A percentile compares a stretch with the other conserved stretches of the same genome.
These are phyloP conservation scores for Peniophora sp. DNA, from an alignment of 1,284 basidiomycete genomes.

Conservation along the genomic window DNA sequence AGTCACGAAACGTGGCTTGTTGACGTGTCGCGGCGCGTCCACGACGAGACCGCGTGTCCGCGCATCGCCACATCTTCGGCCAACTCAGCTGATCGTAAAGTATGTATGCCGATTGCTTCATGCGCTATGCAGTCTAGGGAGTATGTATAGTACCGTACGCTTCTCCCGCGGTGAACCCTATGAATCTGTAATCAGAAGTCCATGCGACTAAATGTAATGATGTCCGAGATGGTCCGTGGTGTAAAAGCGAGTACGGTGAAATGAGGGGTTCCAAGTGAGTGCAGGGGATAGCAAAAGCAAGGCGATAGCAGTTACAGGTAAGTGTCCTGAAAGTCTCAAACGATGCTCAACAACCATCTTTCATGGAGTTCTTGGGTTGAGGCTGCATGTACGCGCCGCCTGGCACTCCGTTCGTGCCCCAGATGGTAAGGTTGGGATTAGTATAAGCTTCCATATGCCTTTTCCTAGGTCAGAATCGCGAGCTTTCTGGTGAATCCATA, in stretches of 20 bases:
- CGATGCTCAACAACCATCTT: constrained; percentile 7
- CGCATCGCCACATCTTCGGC: neutral
- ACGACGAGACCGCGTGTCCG: too few species aligned
- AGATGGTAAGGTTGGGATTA: constrained; percentile 21
- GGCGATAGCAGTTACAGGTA: too few species aligned
- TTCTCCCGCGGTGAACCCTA: too few species aligned
- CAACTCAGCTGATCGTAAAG: constrained; percentile 7
- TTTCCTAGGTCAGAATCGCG: constrained; percentile 5
- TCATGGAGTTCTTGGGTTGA: constrained; percentile 12
- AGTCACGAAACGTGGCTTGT: constrained; percentile 8
- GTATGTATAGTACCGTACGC: too few species aligned
- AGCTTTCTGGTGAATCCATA: neutral
- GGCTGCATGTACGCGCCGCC: constrained; percentile 9
- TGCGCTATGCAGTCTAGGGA: too few species aligned
- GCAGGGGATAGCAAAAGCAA: too few species aligned
- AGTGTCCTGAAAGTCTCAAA: neutral
- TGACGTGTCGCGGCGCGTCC: neutral
- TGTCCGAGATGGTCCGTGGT: too few species aligned
- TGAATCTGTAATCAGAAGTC: too few species aligned
- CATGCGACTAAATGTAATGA: too few species aligned
- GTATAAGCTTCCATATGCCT: constrained; percentile 13
- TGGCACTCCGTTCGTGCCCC: constrained; percentile 6
- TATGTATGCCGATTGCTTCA: too few species aligned
- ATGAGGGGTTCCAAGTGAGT: too few species aligned
- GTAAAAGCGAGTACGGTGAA: too few species aligned